These are phyloP conservation scores for Leucosporidium scottii DNA, from an alignment of 768 basidiomycete genomes.

Conservation along the genomic window DNA sequence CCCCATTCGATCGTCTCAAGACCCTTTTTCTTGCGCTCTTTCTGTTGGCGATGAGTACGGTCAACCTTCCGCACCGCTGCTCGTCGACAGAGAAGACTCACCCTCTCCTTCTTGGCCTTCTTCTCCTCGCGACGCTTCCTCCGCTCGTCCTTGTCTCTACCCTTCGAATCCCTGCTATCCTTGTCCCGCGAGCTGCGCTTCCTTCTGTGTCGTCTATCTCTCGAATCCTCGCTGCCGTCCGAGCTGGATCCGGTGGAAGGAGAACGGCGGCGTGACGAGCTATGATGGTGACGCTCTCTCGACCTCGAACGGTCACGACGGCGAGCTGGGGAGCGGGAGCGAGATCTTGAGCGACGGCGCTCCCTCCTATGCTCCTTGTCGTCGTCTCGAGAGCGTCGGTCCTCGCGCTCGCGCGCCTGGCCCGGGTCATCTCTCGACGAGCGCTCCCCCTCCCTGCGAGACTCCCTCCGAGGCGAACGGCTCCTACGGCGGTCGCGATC, in stretches of 20 bases:
- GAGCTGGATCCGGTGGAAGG: neutral
- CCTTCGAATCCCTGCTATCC: constrained; percentile 8
- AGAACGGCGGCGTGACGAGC: neutral
- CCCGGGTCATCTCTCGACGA: too few relatives aligned
- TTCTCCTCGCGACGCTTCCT: constrained; percentile 28
- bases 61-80: neutral
- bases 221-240: constrained; percentile 11
- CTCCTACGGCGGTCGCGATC: too few relatives aligned
- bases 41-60: constrained; percentile 7
- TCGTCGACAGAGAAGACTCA: neutral
- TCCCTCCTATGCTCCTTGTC: too few relatives aligned
- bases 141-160: constrained; percentile 15
- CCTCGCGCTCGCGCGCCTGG: too few relatives aligned
- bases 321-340: neutral
- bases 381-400: too few relatives aligned
- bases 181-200: neutral
- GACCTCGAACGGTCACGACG: constrained; percentile 10
- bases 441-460: too few relatives aligned
- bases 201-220: constrained; percentile 8
- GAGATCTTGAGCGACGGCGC: neutral
- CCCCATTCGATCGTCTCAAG: constrained; percentile 24
- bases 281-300: neutral
- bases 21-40: constrained; percentile 21
- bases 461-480: too few relatives aligned
- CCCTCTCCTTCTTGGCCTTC: constrained; percentile 16